phyloP scores from a whole-genome alignment of 768 basidiomycete genomes.

The Pluteus cervinus region DNA sequence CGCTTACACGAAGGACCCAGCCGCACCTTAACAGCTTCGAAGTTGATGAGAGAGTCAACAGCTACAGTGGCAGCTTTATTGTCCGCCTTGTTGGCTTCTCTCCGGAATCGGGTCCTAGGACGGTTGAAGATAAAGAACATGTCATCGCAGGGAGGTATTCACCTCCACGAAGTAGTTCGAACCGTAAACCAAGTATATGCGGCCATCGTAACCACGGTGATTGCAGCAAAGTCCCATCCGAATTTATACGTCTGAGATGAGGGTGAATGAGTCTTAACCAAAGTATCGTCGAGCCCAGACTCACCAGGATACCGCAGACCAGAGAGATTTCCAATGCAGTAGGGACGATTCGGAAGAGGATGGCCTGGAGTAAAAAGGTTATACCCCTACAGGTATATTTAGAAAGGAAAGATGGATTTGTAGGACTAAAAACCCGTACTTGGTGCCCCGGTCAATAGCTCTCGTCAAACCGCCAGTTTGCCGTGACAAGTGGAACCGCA shows the following conservation, averaged over 20 bases:
- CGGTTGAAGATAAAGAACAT: conserved; percentile 4
- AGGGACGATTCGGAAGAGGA: conserved; percentile 92
- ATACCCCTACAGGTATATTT: conserved; percentile 63
- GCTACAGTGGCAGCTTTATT: conserved; percentile 93
- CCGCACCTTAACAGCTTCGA: conserved; percentile 93
- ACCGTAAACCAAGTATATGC: conserved; percentile 98
- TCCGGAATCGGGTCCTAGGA: conserved; percentile 81
- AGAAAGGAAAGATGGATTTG: conserved; percentile 1
- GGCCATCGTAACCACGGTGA: conserved; percentile 78
- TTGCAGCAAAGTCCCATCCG: conserved; percentile 94
- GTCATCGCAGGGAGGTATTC: not conserved
- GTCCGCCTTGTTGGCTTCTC: conserved; percentile 93
- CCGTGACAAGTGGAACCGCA: conserved; percentile 86
- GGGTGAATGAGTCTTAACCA: too few relatives aligned
- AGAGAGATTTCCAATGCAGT: conserved; percentile 94
- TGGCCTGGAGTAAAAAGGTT: conserved; percentile 87
- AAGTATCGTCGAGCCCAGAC: too few relatives aligned
- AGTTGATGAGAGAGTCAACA: conserved; percentile 96
- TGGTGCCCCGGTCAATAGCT: conserved; percentile 96
- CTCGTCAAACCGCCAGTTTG: conserved; percentile 96
- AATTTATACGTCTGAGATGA: conserved; percentile 86
- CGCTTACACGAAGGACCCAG: not conserved
- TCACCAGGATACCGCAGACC: conserved; percentile 94
- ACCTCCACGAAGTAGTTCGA: conserved; percentile 95
- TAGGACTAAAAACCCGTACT: conserved; percentile 43